phyloP scores from a whole-genome alignment of 495 filamentous ascomycete species.

The Talaromyces proteolyticus region DNA sequence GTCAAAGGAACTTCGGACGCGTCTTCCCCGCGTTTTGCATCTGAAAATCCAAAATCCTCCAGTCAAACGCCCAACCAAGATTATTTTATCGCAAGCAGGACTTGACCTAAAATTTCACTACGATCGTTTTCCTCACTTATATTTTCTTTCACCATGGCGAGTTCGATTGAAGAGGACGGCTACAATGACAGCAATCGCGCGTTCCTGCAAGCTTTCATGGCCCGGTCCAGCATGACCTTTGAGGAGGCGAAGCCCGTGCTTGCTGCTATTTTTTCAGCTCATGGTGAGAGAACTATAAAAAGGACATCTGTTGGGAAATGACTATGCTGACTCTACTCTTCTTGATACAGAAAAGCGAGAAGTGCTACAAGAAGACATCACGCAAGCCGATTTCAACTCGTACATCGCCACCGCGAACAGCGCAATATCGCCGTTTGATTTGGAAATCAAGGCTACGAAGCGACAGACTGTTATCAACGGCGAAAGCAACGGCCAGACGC shows the following conservation, averaged over 20 bases:
- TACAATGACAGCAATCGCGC: constrained; percentile 74
- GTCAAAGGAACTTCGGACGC: too few species aligned
- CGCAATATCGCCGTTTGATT: constrained; percentile 72
- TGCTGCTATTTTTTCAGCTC: constrained; percentile 63
- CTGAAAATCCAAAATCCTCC: too few species aligned
- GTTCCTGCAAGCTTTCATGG: constrained; percentile 89
- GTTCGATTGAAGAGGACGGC: constrained; percentile 14
- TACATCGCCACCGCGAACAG: constrained; percentile 66
- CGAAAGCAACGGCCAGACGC: background rate
- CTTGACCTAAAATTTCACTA: too few species aligned
- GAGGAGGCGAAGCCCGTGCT: constrained; percentile 66
- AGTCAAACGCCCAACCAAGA: too few species aligned
- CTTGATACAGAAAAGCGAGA: constrained; percentile 28
- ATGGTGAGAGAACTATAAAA: too few species aligned
- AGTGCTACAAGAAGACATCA: constrained; percentile 52
- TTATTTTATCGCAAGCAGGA: too few species aligned
- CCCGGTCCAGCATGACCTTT: constrained; percentile 68
- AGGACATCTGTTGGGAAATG: too few species aligned
- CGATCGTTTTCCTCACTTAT: too few species aligned
- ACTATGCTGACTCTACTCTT: too few species aligned
- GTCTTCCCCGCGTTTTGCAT: too few species aligned
- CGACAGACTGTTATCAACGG: constrained; percentile 45
- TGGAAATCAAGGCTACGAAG: constrained; percentile 70
- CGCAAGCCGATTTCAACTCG: constrained; percentile 57
- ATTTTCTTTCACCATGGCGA: too few species aligned